phyloP scores from a whole-genome alignment of 495 filamentous ascomycete genomes.

The Penicillium coprophilum region DNA sequence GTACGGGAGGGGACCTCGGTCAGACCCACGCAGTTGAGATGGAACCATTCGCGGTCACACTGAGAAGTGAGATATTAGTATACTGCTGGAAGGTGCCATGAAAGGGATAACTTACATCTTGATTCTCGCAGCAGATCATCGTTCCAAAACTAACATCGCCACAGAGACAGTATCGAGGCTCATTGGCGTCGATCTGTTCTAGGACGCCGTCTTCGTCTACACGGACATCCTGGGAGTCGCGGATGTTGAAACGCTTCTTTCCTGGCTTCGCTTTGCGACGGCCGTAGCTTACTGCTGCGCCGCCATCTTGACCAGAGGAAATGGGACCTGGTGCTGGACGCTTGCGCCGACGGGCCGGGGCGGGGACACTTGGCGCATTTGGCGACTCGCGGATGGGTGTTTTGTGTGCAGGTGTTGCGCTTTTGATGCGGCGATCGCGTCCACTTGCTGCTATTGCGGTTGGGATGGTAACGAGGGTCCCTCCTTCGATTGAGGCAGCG shows the following conservation, averaged over 20 bases:
- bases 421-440: slow-evolving; percentile 49
- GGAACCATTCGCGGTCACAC: slow-evolving; percentile 86
- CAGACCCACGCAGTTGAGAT: slow-evolving; percentile 83
- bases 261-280: slow-evolving; percentile 75
- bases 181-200: slow-evolving; percentile 82
- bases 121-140: slow-evolving; percentile 95
- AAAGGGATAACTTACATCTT: slow-evolving; percentile 63
- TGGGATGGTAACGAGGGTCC: slow-evolving; percentile 10
- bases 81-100: not conserved
- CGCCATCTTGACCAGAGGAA: slow-evolving; percentile 65
- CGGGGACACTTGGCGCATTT: slow-evolving; percentile 48
- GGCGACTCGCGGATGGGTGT: slow-evolving; percentile 53
- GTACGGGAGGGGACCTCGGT: slow-evolving; percentile 70
- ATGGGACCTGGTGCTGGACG: slow-evolving; percentile 77
- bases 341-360: slow-evolving; percentile 55
- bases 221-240: slow-evolving; percentile 42
- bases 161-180: slow-evolving; percentile 88
- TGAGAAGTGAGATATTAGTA: slow-evolving; percentile 34
- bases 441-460: slow-evolving; percentile 20
- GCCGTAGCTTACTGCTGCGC: slow-evolving; percentile 72
- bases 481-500: slow-evolving; percentile 37
- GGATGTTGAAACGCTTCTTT: slow-evolving; percentile 50
- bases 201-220: slow-evolving; percentile 49
- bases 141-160: slow-evolving; percentile 87
- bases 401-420: slow-evolving; percentile 48